These are phyloP conservation scores for Corylus americana DNA, from an alignment of 306 rosid species.

Conservation along the genomic window DNA sequence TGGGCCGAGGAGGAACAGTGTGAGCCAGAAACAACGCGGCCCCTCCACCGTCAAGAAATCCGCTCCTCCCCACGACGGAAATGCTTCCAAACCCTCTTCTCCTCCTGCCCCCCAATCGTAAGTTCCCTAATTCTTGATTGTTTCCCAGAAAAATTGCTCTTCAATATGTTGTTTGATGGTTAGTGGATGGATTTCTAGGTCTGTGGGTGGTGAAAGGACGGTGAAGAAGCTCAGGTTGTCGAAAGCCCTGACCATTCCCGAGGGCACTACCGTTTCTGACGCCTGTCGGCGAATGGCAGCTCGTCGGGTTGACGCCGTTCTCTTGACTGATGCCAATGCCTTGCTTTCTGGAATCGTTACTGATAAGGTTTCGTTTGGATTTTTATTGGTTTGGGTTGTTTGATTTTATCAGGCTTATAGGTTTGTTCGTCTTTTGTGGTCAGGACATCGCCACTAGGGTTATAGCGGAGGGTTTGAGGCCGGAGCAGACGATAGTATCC, in stretches of 20 bases:
- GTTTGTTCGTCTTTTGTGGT: conserved; percentile 9
- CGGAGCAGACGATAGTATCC: conserved; percentile 78
- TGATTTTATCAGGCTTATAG: background rate
- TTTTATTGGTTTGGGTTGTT: background rate
- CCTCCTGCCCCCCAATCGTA: conserved; percentile 57
- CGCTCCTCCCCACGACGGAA: conserved; percentile 40
- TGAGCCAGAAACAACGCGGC: conserved; percentile 48
- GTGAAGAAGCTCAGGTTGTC: conserved; percentile 86
- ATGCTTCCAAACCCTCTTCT: conserved; percentile 57
- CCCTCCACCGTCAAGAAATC: conserved; percentile 55
- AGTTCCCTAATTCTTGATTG: background rate
- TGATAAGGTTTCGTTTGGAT: conserved; percentile 59
- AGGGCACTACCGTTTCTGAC: conserved; percentile 83
- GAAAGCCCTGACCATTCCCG: conserved; percentile 91
- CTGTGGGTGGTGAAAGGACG: conserved; percentile 74
- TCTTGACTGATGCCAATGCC: conserved; percentile 83
- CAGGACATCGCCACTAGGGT: conserved; percentile 86
- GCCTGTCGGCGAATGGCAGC: conserved; percentile 95
- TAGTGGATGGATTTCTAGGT: conserved; percentile 36
- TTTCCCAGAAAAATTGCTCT: background rate
- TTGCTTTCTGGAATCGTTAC: conserved; percentile 94
- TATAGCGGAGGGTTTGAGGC: conserved; percentile 87
- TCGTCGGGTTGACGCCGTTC: conserved; percentile 83
- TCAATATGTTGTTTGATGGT: background rate
- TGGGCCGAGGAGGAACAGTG: conserved; percentile 47